Conservation (phyloP, 495 filamentous ascomycete genomes). For the Penicillium angulare region DNA sequence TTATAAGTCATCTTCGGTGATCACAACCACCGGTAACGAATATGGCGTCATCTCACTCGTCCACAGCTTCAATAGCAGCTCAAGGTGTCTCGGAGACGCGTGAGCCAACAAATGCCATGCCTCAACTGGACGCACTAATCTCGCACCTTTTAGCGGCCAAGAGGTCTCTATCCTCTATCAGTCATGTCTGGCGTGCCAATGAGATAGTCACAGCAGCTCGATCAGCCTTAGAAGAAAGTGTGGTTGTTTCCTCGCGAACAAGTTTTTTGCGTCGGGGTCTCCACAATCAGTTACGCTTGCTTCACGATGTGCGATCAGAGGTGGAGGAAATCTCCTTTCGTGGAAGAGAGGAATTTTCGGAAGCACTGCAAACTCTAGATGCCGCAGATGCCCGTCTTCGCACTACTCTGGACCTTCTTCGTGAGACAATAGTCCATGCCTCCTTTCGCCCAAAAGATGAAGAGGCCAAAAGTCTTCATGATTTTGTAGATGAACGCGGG, state of each 20-base stretch:
- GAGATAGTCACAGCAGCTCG: constrained; percentile 79
- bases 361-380: constrained; percentile 70
- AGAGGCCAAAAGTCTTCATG: constrained; percentile 68
- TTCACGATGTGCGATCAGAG: constrained; percentile 65
- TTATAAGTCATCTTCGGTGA: background rate
- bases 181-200: constrained; percentile 81
- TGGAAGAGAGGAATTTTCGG: constrained; percentile 56
- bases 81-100: constrained; percentile 6
- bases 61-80: constrained; percentile 20
- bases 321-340: constrained; percentile 53
- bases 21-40: background rate
- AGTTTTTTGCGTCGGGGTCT: constrained; percentile 72
- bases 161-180: constrained; percentile 82
- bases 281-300: constrained; percentile 65
- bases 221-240: constrained; percentile 73
- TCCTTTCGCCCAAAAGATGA: constrained; percentile 69
- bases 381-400: constrained; percentile 67
- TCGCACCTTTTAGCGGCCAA: constrained; percentile 84
- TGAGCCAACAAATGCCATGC: constrained; percentile 22
- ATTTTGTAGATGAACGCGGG: constrained; percentile 84
- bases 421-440: constrained; percentile 69
- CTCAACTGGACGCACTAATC: constrained; percentile 68
- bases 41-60: constrained; percentile 39
- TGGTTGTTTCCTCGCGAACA: constrained; percentile 73
- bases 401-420: constrained; percentile 66